Evolutionary conservation across 768 basidiomycete genomes (phyloP).

Genomic region (Termitomyces sp.): DNA sequence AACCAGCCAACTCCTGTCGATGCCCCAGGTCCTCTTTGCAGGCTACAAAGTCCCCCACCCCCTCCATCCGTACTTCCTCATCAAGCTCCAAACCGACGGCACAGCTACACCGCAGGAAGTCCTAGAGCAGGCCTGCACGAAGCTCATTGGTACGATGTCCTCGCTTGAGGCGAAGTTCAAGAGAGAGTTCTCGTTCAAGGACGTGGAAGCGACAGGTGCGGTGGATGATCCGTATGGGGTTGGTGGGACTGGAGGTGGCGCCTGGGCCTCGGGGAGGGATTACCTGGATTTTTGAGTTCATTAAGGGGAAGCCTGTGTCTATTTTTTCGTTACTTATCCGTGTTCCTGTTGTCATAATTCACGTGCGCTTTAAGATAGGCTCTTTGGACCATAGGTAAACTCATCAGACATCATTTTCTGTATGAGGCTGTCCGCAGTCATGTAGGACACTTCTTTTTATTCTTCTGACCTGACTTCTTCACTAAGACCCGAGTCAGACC

Average conservation of each 20-base stretch:
- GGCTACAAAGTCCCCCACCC: conserved; percentile 99
- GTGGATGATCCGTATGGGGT: conserved; percentile 48
- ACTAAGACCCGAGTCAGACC: neutral
- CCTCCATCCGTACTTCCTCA: conserved; percentile 86
- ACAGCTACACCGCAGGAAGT: conserved; percentile 73
- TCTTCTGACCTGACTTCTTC: neutral
- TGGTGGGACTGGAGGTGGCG: conserved; percentile 13
- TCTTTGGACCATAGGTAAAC: too few relatives aligned
- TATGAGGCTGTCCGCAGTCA: too few relatives aligned
- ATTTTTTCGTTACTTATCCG: neutral
- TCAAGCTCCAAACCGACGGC: conserved; percentile 96
- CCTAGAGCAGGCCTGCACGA: conserved; percentile 78
- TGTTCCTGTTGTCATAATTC: neutral
- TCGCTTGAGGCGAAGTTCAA: conserved; percentile 73
- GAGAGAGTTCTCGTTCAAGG: conserved; percentile 77
- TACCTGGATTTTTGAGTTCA: conserved; percentile 18
- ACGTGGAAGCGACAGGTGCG: conserved; percentile 42
- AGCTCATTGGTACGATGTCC: conserved; percentile 68
- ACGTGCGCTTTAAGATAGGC: neutral
- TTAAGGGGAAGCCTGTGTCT: neutral
- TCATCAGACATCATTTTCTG: too few relatives aligned
- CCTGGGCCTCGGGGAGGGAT: conserved; percentile 18
- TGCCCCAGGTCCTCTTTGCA: conserved; percentile 88
- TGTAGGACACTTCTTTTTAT: too few relatives aligned
- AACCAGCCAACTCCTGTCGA: conserved; percentile 79